Percentiles rank a stretch among this genome's conserved stretches.
Conservation (phyloP, 192 early-diverging fungal genomes). For the Coemansia aciculifera region DNA sequence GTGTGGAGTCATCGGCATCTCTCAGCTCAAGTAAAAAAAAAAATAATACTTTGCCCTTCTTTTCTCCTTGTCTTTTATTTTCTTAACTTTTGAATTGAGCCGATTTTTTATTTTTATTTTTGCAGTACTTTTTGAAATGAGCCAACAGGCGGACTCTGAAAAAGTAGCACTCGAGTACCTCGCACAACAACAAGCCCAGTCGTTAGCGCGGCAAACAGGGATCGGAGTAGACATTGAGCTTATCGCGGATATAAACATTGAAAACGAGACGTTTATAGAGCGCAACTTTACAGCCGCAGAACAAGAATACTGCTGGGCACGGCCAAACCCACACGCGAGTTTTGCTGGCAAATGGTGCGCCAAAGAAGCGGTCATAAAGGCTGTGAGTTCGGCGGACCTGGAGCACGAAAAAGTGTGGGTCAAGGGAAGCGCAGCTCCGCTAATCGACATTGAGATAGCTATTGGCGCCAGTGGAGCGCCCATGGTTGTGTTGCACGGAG, state of each 20-base stretch:
- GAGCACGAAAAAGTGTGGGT: slow-evolving; percentile 66
- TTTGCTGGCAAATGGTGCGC: slow-evolving; percentile 95
- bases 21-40: slow-evolving; percentile 26
- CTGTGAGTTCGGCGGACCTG: slow-evolving; percentile 67
- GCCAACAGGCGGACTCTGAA: neutral
- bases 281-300: slow-evolving; percentile 90
- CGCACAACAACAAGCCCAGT: slow-evolving; percentile 21
- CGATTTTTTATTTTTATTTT: slow-evolving; percentile 4
- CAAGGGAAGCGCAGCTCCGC: slow-evolving; percentile 79
- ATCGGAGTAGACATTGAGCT: slow-evolving; percentile 90
- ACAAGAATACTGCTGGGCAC: slow-evolving; percentile 71
- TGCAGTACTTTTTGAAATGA: neutral
- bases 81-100: neutral
- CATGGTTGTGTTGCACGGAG: slow-evolving; percentile 76
- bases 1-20: slow-evolving; percentile 88
- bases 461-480: slow-evolving; percentile 73
- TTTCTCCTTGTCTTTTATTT: neutral
- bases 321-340: slow-evolving; percentile 75
- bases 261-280: slow-evolving; percentile 82
- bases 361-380: slow-evolving; percentile 96
- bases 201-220: slow-evolving; percentile 37
- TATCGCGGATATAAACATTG: slow-evolving; percentile 73
- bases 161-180: slow-evolving; percentile 21
- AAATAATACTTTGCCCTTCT: neutral
- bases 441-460: slow-evolving; percentile 88